These are phyloP conservation scores for Chalaropsis thielavioides DNA, from an alignment of 2,329 filamentous ascomycete species.

Conservation along the genomic window DNA sequence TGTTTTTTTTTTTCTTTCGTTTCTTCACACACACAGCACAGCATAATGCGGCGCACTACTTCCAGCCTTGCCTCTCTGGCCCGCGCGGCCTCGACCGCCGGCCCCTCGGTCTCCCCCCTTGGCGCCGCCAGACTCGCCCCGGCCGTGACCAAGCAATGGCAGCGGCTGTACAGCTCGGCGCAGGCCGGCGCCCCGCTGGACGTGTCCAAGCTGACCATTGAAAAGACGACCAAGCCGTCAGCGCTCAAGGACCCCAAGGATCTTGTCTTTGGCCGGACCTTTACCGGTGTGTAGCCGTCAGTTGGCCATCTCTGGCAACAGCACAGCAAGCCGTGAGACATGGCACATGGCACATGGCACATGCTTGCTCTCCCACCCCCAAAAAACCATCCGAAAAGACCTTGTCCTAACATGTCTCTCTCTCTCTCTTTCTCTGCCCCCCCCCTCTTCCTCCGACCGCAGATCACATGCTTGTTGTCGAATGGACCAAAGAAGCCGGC, in stretches of 20 bases:
- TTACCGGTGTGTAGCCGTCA: slow-evolving; percentile 52
- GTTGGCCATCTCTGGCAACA: too few species aligned
- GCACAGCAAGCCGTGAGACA: too few species aligned
- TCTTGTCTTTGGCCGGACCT: slow-evolving; percentile 77
- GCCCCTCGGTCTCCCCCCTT: not conserved
- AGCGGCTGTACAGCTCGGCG: slow-evolving; percentile 24
- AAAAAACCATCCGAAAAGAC: not conserved
- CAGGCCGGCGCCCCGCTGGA: slow-evolving; percentile 52
- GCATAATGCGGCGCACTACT: slow-evolving; percentile 14
- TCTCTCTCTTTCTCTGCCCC: not conserved
- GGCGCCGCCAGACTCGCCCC: slow-evolving; percentile 1
- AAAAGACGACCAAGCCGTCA: slow-evolving; percentile 63
- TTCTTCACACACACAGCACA: not conserved
- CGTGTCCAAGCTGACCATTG: slow-evolving; percentile 58
- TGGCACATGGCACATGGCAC: too few species aligned
- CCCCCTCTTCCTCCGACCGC: not conserved
- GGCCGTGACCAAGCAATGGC: slow-evolving; percentile 1
- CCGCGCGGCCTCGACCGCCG: slow-evolving; percentile 6
- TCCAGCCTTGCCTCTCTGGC: slow-evolving; percentile 11
- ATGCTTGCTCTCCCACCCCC: too few species aligned
- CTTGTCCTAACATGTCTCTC: slow-evolving; percentile 1
- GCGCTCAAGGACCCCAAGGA: slow-evolving; percentile 58
- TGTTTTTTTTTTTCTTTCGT: not conserved
- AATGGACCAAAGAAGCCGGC: slow-evolving; percentile 77
- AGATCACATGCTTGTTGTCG: slow-evolving; percentile 95